Base-by-base conservation (phyloP, 2,329 filamentous ascomycete genomes). In the Colletotrichum sp. region DNA sequence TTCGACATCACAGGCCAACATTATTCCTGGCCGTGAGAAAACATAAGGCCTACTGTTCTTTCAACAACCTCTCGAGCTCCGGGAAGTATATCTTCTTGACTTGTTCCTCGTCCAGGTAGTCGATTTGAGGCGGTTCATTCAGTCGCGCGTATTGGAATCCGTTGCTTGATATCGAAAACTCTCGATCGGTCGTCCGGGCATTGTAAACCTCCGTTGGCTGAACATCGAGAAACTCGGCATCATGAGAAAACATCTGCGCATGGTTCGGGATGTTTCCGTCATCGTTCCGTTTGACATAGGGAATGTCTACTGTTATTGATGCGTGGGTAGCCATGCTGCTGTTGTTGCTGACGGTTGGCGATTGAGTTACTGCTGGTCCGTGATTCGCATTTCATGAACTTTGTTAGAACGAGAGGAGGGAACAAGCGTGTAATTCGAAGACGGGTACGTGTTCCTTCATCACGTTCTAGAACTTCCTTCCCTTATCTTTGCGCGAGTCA, bases 201-300 rank as follows among this genome's bases (percentile, higher is more conserved):
- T 72, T 67, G 9, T 22, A 13, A 25, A 72, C 69, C 19, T 59
- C 62, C 2, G 69, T 49, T 19, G 61, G 62, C 69, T 67, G 49
- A 32, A 49, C 12, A n/a, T 72, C 69, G 27, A 72, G 69, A 19
- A 72, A 72, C 12, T 67, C 69, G 32, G 62, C 15, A n/a, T 72
- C 69, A 7, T 72, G 69, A 2, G 69, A 67, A 5, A 72, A 72
- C 69, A 72, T 67, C 19, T 72, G 69, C 16, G 69, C 69, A 29
- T 72, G 69, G 27, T 72, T 72, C 27, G 69, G 69, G 9, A 72
- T 72, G 2, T 72, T 22, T 9, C 69, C 69, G 4, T 67, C 25
- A 25, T 72, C 25, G 49, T 67, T 59, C 4, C 69, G 27, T n/a
- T 29, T 69, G 19, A 69, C 52, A 22, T 61, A 69, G 0, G 52